Evolutionary conservation across 176 grass and related monocot species (phyloP), one percentile per base, ranked within the genome.

Genomic region (Chloris gayana): DNA sequence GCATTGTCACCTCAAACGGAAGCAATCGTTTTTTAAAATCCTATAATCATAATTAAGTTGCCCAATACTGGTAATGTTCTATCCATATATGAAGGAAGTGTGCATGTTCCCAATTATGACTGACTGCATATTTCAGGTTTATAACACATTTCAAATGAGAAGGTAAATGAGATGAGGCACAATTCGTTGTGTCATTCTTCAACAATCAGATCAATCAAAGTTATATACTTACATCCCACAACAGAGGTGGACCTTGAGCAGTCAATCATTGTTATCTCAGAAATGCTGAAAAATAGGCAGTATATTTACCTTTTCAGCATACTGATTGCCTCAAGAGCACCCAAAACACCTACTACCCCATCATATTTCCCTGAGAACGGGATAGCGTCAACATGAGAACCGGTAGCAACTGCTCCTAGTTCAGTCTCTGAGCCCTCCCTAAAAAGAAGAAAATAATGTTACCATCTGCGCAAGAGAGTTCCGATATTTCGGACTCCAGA

Each of bases 361-460:
- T 98, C 96, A 84, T 93, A 98, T 87, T 95, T 98, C 53, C 96
- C 96, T 44, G 96, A 98, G 87, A 84, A 95, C 76, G 96, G 96
- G 78, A 98, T 98, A n/a, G 96, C 96, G 51, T 98, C 96, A 41
- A 98, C 89, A 83, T 98, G 96, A 79, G 96, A 98, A 58, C 96
- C 96, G 32, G 96, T 95, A 45, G 92, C 88, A 76, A 98, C 90
- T 46, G 90, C 90, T 72, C 74, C 87, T 78, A 98, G 76, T 61
- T 35, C 90, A 68, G 60, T 44, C 29, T 95, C 86, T 68, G 84
- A 87, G 80, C 96, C 96, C 81, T 82, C 88, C 96, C 96, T 95
- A 62, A n/a, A 78, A 78, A 76, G 63, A 81, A 71, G 38, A 0
- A 85, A n/a, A 2, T 19, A 65, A 27, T 27, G 69, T 53, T 67